Evolutionary conservation across 768 basidiomycete species (phyloP), one percentile per base, ranked within the genome.

Genomic region (Cantharellus cinnabarinus): DNA sequence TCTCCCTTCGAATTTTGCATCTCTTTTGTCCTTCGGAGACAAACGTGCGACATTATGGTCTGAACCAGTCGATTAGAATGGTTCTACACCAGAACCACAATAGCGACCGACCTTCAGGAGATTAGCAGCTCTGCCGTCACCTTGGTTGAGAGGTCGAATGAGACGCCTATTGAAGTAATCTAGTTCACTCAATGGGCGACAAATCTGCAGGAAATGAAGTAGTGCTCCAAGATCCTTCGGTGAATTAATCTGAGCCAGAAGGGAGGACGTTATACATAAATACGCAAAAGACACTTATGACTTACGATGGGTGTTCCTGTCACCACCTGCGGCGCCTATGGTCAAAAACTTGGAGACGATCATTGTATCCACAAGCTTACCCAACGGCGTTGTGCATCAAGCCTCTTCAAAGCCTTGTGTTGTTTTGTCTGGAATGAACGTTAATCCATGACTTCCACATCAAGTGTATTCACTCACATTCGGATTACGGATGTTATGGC

Each of bases 271-370:
- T 44, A 5, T 3, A 48, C 44, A 48, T 41, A 35, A 15, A n/a
- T 48, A 29, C 50, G 20, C 20, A 29, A 29, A 29, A 29, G 20
- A 29, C 40, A 41, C 5, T 10, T 34, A 54, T 56, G 61, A 70
- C 85, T 70, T 68, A 93, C 86, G 61, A 95, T 93, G 0, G 91
- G 91, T 4, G 91, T 95, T 38, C 89, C 89, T 37, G 80, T 80
- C 57, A 88, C 71, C 3, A 80, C 42, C 53, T 41, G 54, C 29
- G 38, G n/a, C 5, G n/a, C 14, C 5, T 14, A 35, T 5, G 15
- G n/a, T 5, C 29, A 37, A 10, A 54, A 37, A 14, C 14, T 14
- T 4, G 35, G n/a, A 35, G 38, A 41, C 56, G 3, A 60, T 20
- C 38, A 41, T 15, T 39, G 35, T 4, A 29, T n/a, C 37, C 38